Base-by-base conservation (phyloP, 116 monocot species). In the Zostera marina region DNA sequence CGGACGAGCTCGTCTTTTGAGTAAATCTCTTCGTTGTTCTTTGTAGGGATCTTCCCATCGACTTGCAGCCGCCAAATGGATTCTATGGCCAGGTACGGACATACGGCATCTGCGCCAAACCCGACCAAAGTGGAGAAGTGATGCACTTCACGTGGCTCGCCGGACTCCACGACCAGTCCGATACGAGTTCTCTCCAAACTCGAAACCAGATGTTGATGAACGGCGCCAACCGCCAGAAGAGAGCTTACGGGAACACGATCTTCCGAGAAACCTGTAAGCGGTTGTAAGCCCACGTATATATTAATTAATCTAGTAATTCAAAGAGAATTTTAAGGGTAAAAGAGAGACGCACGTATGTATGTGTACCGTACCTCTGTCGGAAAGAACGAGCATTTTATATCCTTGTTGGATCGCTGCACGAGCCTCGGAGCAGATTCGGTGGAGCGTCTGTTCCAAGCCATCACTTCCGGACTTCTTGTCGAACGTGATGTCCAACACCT, bases 121-220 rank as follows among this genome's bases (percentile, higher is more conserved):
- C 98, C 98, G 64, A 98, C 81, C 42, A 98, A 72, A n/a, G 98
- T 90, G 61, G 86, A 98, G 41, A 98, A 98, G 61, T 98, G 91
- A 73, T 98, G 98, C 16, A 98, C 91, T 76, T 98, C 98, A 57
- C 98, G 86, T 59, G 98, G 98, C 64, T 98, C 98, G 45, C 87
- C 98, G 60, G 98, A 90, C 63, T 98, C 98, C 26, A 98, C 81
- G 22, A 98, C 53, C 64, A 98, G 68, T 1, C 86, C 91, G 44
- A 98, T 63, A 22, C 91, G 73, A 41, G 98, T 98, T 16, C 98
- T 73, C 76, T 98, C 91, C 62, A 86, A 87, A 26, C 71, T 86
- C 66, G 83, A 81, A 32, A 98, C 91, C 49, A 98, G 75, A 64
- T 98, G 87, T 12, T 98, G 98, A 72, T 98, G 98, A 52, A 98